phyloP scores from a whole-genome alignment of 106 monocot genomes.

The Dendrobium huoshanense region DNA sequence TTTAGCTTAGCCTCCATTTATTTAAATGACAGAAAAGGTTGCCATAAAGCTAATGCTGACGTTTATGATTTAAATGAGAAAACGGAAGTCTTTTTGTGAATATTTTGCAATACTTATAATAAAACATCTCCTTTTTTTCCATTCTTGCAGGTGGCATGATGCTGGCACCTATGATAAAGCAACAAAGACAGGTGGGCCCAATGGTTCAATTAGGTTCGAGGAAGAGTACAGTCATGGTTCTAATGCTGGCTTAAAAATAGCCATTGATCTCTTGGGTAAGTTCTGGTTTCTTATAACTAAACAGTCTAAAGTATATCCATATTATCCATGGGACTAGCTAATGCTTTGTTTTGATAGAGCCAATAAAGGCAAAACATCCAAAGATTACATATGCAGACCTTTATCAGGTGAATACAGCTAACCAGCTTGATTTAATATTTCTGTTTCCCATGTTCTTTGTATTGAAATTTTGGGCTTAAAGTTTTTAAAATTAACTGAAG shows the following conservation, averaged over 20 bases:
- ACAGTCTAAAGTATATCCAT: background rate
- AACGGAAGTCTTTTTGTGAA: background rate
- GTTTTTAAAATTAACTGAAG: background rate
- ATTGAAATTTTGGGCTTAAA: background rate
- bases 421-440: background rate
- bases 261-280: constrained; percentile 46
- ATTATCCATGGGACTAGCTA: background rate
- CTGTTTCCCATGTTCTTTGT: background rate
- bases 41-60: background rate
- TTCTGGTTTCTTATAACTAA: background rate
- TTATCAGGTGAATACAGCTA: constrained; percentile 57
- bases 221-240: constrained; percentile 63
- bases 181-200: constrained; percentile 62
- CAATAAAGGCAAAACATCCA: constrained; percentile 70
- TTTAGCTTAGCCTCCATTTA: background rate
- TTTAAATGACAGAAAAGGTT: background rate
- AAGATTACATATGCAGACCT: constrained; percentile 91
- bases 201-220: constrained; percentile 67
- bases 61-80: background rate
- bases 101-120: background rate
- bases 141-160: constrained; percentile 41
- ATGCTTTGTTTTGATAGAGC: constrained; percentile 30
- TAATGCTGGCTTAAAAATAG: constrained; percentile 74
- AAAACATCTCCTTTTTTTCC: background rate
- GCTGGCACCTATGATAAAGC: constrained; percentile 57